Base-by-base conservation (phyloP, 768 basidiomycete species). In the Cyclocybe aegerita region DNA sequence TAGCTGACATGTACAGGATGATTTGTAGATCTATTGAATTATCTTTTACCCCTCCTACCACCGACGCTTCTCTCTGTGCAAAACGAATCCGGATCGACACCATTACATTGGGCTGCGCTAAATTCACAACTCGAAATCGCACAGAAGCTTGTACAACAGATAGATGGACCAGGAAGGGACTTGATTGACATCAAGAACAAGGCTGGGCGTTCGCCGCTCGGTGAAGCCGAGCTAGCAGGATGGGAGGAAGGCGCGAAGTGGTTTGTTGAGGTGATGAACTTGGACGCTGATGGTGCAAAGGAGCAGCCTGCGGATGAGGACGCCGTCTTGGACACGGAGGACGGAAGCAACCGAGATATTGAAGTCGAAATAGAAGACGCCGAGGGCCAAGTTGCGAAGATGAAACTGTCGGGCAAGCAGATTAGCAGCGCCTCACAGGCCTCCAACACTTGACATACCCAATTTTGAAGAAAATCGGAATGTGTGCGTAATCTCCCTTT, bases 51-150 rank as follows among this genome's bases (percentile, higher is more conserved):
- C 2, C 64, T 82, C 47, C 50, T 79, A 6, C 71, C 79, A 11
- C 64, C 85, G 9, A 65, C 77, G 2, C 67, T 91, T 6, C 61
- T 93, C 15, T 70, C 82, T 2, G 70, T 74, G 0, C 80, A 79
- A 52, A 98, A 97, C 62, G 65, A 65, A 29, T 77, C 89, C 0
- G 77, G 83, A 45, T 95, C 94, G 17, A 95, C 90, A 2, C 79
- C 95, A 6, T 69, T 97, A 5, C 95, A 98, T 62, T 97, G 94
- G 94, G 93, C 94, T 0, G 82, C 89, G 2, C 66, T 93, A 36
- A 98, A 97, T 65, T 72, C 78, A 2, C 94, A 95, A 58, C 79
- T 96, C 3, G 63, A 68, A 6, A 63, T 84, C 41, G 76, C 79
- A 1, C 76, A 85, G 63, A 74, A 71, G 33, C 79, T 93, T 30